Conservation (phyloP, 2,329 filamentous ascomycete species). For the Fusarium fujikuroi region DNA sequence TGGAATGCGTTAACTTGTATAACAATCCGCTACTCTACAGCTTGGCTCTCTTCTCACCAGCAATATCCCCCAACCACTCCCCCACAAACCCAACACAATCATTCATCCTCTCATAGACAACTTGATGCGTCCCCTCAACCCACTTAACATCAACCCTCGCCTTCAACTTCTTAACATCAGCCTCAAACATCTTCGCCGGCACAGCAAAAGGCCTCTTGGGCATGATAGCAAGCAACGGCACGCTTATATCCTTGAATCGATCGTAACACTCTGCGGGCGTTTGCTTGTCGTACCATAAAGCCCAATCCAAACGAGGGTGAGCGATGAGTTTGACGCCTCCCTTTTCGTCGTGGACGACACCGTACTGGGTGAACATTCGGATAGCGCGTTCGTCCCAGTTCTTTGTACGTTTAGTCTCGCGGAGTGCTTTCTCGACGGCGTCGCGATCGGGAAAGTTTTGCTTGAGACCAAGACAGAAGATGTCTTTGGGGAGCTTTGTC, state of each 20-base stretch:
- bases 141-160: background rate
- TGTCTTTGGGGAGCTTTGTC: background rate
- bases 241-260: background rate
- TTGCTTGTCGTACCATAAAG: background rate
- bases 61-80: background rate
- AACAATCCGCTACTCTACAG: background rate
- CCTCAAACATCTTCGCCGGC: background rate
- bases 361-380: background rate
- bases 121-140: background rate
- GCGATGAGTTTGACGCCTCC: background rate
- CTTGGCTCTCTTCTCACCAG: background rate
- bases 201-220: background rate
- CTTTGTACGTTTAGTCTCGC: background rate
- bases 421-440: accelerated
- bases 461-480: background rate
- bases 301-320: background rate
- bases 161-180: background rate
- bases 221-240: background rate
- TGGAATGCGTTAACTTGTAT: too few species aligned
- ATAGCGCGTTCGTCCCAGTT: background rate
- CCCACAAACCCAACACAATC: background rate
- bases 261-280: background rate
- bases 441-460: background rate
- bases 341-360: background rate
- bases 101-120: background rate